phyloP scores from a whole-genome alignment of 225 moss, liverwort and hornwort genomes.

The Climacium dendroides region DNA sequence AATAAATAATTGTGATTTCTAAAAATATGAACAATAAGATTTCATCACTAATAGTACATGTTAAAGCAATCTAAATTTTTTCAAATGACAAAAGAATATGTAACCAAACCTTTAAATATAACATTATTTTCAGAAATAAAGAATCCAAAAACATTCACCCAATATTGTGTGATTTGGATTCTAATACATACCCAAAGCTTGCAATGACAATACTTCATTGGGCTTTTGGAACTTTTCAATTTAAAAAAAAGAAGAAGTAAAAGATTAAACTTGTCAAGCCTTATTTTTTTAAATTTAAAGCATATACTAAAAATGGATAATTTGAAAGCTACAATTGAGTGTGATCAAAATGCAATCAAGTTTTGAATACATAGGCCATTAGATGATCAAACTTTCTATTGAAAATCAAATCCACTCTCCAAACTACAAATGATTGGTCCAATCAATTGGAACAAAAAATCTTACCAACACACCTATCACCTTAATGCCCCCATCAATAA shows the following conservation, averaged over 20 bases:
- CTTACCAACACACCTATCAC: too few relatives aligned
- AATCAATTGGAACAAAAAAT: background rate
- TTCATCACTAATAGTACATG: too few relatives aligned
- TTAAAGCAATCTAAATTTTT: background rate
- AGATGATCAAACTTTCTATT: background rate
- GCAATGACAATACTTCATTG: background rate
- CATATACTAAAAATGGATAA: background rate
- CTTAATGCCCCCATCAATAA: accelerated
- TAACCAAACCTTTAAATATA: accelerated
- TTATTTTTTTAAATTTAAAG: background rate
- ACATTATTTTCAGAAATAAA: accelerated
- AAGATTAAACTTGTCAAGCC: background rate
- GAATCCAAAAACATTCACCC: too few relatives aligned
- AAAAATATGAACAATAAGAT: background rate
- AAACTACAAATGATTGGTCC: background rate
- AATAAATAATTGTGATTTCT: background rate
- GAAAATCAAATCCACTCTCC: too few relatives aligned
- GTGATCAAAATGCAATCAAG: background rate
- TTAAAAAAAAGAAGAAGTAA: too few relatives aligned
- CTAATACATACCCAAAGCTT: background rate
- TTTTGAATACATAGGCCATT: background rate
- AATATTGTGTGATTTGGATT: background rate
- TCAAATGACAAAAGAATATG: background rate
- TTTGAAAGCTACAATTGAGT: background rate
- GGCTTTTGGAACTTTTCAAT: too few relatives aligned